A percentile compares a stretch with the other conserved stretches of the same genome.
Evolutionary conservation across 257 asterid species (phyloP).

Genomic region (Cynanchum wilfordii): DNA sequence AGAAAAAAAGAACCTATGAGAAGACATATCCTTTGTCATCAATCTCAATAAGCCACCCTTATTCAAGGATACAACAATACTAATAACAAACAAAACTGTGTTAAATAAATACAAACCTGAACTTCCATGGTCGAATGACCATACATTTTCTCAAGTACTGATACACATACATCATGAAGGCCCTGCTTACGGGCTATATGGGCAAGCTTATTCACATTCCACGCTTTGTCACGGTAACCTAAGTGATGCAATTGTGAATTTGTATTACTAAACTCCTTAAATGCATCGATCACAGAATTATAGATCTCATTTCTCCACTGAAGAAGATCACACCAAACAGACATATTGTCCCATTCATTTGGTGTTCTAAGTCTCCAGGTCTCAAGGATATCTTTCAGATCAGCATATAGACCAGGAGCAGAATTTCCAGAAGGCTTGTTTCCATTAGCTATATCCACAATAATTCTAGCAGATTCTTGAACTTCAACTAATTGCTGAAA

Average conservation of each 20-base stretch:
- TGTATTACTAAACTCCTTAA: slow-evolving; percentile 75
- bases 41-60: neutral
- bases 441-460: slow-evolving; percentile 89
- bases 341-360: slow-evolving; percentile 96
- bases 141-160: slow-evolving; percentile 91
- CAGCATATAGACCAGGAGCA: slow-evolving; percentile 71
- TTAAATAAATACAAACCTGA: slow-evolving; percentile 49
- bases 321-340: slow-evolving; percentile 96
- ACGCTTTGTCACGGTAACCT: slow-evolving; percentile 98
- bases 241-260: slow-evolving; percentile 91
- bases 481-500: slow-evolving; percentile 98
- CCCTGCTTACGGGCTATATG: slow-evolving; percentile 95
- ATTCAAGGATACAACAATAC: neutral
- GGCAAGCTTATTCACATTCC: slow-evolving; percentile 99
- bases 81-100: slow-evolving; percentile 11
- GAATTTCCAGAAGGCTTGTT: slow-evolving; percentile 78
- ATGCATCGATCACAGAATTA: slow-evolving; percentile 90
- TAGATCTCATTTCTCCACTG: slow-evolving; percentile 99
- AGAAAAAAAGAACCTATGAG: slow-evolving; percentile 3
- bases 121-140: slow-evolving; percentile 99
- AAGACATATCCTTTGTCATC: neutral
- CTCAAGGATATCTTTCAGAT: slow-evolving; percentile 97
- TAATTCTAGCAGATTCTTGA: slow-evolving; percentile 92
- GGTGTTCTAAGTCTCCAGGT: slow-evolving; percentile 99
- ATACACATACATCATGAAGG: slow-evolving; percentile 83